phyloP scores from a whole-genome alignment of 108 stramenopile species.

The Licmophora abbreviata region DNA sequence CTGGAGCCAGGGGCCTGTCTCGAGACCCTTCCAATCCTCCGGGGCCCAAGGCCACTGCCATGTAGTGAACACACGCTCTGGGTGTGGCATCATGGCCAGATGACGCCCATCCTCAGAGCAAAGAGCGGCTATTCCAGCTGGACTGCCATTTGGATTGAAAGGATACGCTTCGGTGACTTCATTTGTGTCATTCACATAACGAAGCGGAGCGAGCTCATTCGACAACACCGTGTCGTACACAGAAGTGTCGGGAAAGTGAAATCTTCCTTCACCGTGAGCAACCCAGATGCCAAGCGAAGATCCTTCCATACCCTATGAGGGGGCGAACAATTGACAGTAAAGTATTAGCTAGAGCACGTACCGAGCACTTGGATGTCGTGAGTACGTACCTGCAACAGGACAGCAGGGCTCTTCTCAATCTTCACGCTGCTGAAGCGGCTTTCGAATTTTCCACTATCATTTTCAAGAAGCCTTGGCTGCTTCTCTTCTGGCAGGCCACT shows the following conservation, averaged over 20 bases:
- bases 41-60: conserved; percentile 99
- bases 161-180: conserved; percentile 93
- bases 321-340: conserved; percentile 12
- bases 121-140: conserved; percentile 95
- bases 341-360: too few species aligned
- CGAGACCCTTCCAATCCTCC: conserved; percentile 71
- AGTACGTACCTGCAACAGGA: conserved; percentile 61
- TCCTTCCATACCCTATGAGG: conserved; percentile 87
- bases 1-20: conserved; percentile 93
- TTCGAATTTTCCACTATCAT: conserved; percentile 95
- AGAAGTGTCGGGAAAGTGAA: conserved; percentile 88
- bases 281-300: conserved; percentile 97
- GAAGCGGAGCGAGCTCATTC: conserved; percentile 79
- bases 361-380: too few species aligned
- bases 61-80: conserved; percentile 92
- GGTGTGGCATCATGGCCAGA: conserved; percentile 99
- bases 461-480: conserved; percentile 96
- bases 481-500: conserved; percentile 67
- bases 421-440: conserved; percentile 88
- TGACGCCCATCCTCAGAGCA: conserved; percentile 98
- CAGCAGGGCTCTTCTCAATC: conserved; percentile 68
- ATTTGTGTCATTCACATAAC: conserved; percentile 93
- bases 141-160: conserved; percentile 98
- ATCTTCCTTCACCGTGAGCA: conserved; percentile 97
- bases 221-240: conserved; percentile 58